Evolutionary conservation across 2,329 filamentous ascomycete species (phyloP), one percentile per base, ranked within the genome.

Genomic region (Drechslerella dactyloides): DNA sequence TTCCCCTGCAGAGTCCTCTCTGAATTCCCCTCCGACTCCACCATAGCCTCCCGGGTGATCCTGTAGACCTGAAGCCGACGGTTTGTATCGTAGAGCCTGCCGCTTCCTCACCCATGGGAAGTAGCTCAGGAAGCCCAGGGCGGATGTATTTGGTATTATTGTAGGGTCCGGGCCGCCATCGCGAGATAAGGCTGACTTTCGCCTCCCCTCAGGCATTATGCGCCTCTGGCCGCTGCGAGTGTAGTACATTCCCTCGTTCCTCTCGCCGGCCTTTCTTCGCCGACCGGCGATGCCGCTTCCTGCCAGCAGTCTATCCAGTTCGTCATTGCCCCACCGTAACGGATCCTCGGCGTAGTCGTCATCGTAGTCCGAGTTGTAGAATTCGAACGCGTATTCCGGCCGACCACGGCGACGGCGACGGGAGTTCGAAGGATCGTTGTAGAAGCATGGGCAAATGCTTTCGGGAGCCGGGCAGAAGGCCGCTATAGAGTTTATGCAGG

Each of bases 341-440:
- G 61, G 87, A 77, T 2, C 82, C 81, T 62, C 73, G 48, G 60
- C 62, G 44, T 74, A 74, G 17, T 65, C 59, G 40, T 86, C 84
- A 52, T 86, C 84, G 60, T 89, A 86, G 86, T 89, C 87, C 78
- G 76, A 76, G 40, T 76, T 76, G 42, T 89, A 89, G 79, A 89
- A 89, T 76, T 89, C 87, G 76, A 89, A 89, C 75, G 82, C 86
- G 68, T 84, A 80, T 78, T 89, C 87, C 13, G 86, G 85, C 61
- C 84, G 78, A 2, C 83, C 84, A 68, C 59, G 58, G 23, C 64
- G 66, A 37, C 83, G 82, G 73, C 84, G 81, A 57, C 80, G 85
- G 83, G 46, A 83, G 81, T 56, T 82, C 76, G 63, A 82, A 74
- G 84, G 84, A 73, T 84, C 82, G 69, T 82, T 81, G 64, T 78